These are phyloP conservation scores for Neocucurbitaria cava DNA, from an alignment of 2,329 filamentous ascomycete genomes.

Conservation along the genomic window DNA sequence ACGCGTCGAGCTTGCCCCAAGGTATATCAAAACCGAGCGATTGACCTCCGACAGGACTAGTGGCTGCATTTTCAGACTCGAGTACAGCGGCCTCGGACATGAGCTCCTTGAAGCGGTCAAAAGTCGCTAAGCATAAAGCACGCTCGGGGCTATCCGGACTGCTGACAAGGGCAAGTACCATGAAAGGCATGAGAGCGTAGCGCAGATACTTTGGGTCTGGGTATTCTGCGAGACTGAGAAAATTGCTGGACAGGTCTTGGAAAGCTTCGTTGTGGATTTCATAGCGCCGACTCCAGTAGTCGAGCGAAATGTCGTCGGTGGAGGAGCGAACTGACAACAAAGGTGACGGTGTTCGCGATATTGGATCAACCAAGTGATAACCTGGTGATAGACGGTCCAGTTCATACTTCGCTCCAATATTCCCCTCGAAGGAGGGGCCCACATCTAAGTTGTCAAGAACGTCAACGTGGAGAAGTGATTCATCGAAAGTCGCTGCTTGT, in stretches of 20 bases:
- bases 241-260: constrained; percentile 6
- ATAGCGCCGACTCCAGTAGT: constrained; percentile 26
- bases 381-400: constrained; percentile 14
- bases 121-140: constrained; percentile 15
- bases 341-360: constrained; percentile 24
- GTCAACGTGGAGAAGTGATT: constrained; percentile 10
- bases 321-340: constrained; percentile 13
- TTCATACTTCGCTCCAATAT: background rate
- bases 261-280: constrained; percentile 30
- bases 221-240: constrained; percentile 11
- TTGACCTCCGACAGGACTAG: constrained; percentile 15
- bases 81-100: constrained; percentile 3
- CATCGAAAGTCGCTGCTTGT: constrained; percentile 1
- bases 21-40: constrained; percentile 23
- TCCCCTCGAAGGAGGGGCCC: constrained; percentile 5
- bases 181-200: constrained; percentile 22
- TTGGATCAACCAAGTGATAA: constrained; percentile 5
- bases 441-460: background rate
- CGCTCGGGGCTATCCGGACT: constrained; percentile 22
- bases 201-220: constrained; percentile 12
- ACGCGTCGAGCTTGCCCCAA: constrained; percentile 31
- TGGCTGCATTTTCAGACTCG: background rate
- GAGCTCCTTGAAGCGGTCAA: constrained; percentile 16
- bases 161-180: constrained; percentile 27
- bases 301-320: constrained; percentile 9